Percentiles rank a stretch among this genome's conserved stretches.
These are phyloP conservation scores for Scheffersomyces parashehatae DNA, from an alignment of 1,139 yeast genomes.

Conservation along the genomic window DNA sequence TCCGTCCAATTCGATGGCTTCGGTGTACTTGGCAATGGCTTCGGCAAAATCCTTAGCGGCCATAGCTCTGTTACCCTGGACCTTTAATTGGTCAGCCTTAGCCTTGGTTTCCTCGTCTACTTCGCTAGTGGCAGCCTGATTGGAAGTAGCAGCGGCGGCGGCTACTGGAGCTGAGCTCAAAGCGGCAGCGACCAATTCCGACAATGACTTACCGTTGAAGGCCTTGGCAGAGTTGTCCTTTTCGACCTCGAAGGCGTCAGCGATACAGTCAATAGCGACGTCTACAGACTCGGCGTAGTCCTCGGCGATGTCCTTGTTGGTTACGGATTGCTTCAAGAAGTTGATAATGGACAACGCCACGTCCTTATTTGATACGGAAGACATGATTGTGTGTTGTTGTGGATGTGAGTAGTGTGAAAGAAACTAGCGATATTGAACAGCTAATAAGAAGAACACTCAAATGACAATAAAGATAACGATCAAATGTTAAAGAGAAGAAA, in stretches of 20 bases:
- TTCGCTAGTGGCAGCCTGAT: conserved; percentile 31
- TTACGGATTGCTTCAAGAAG: conserved; percentile 63
- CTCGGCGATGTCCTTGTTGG: conserved; percentile 64
- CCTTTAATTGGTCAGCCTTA: conserved; percentile 80
- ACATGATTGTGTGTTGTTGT: conserved; percentile 14
- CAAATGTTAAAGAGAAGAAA: too few relatives aligned
- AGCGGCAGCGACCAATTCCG: conserved; percentile 40
- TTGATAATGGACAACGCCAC: conserved; percentile 75
- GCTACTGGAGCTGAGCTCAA: conserved; percentile 15
- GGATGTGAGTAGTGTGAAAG: neutral
- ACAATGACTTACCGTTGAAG: conserved; percentile 52
- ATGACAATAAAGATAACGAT: too few relatives aligned
- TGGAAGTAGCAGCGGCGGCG: conserved; percentile 17
- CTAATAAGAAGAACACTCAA: too few relatives aligned
- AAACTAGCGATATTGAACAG: too few relatives aligned
- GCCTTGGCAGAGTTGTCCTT: conserved; percentile 42
- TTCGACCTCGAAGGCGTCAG: conserved; percentile 80
- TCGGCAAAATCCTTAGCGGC: conserved; percentile 68
- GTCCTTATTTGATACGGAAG: conserved; percentile 53
- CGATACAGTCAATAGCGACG: conserved; percentile 89
- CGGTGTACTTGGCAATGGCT: conserved; percentile 77
- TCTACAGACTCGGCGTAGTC: conserved; percentile 92
- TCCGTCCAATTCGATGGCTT: conserved; percentile 73
- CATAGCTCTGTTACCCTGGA: conserved; percentile 90
- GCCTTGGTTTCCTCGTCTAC: conserved; percentile 59